Conservation (phyloP, 768 basidiomycete species). For the Suillus luteus region DNA sequence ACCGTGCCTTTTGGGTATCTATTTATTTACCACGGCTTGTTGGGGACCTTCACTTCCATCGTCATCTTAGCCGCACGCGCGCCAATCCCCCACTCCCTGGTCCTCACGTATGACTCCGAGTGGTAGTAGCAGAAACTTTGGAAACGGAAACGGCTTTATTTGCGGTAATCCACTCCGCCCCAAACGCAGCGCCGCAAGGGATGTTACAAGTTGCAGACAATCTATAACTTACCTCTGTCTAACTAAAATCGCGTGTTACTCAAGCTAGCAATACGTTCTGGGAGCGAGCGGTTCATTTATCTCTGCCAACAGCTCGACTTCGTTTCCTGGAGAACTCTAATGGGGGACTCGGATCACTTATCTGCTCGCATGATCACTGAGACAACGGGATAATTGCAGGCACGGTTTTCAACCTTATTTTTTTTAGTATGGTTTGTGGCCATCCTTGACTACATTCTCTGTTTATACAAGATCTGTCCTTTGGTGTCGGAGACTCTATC, state of each 20-base stretch:
- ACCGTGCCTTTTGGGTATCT: not conserved
- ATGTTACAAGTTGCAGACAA: not conserved
- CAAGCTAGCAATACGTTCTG: not conserved
- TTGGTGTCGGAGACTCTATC: not conserved
- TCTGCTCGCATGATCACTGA: not conserved
- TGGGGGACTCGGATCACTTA: not conserved
- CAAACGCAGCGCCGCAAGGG: not conserved
- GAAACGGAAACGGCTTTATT: not conserved
- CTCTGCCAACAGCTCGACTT: not conserved
- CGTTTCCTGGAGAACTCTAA: not conserved
- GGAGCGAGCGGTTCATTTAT: not conserved
- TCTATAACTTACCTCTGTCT: not conserved
- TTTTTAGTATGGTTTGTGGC: not conserved
- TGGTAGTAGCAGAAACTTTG: not conserved
- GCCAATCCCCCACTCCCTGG: not conserved
- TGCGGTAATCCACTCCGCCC: not conserved
- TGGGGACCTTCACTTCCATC: not conserved
- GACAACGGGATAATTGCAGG: not conserved
- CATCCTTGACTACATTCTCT: not conserved
- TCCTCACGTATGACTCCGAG: not conserved
- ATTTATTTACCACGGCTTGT: not conserved
- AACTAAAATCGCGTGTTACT: not conserved
- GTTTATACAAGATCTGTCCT: not conserved
- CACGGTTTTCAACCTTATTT: not conserved
- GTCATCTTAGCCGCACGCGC: not conserved